Conservation (phyloP, 805 yeast genomes). For the Teunomyces gatunensis region DNA sequence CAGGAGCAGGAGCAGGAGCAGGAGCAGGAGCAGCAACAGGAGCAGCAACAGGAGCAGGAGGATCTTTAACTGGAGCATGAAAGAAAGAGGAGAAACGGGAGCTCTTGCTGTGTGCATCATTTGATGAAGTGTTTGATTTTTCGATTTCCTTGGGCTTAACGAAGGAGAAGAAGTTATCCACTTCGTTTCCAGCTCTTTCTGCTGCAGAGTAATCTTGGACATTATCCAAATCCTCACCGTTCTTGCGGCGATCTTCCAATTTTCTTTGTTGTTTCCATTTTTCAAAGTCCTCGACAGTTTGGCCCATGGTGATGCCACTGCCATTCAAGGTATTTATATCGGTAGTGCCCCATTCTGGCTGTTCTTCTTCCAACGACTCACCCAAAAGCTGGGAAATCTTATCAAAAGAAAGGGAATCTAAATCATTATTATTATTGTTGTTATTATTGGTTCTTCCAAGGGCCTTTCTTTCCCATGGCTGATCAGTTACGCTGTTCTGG, state of each 20-base stretch:
- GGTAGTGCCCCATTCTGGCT: conserved; percentile 41
- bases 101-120: conserved; percentile 24
- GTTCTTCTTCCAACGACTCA: conserved; percentile 31
- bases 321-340: conserved; percentile 21
- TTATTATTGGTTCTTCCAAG: conserved; percentile 15
- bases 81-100: conserved; percentile 39
- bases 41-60: neutral
- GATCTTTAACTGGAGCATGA: conserved; percentile 6
- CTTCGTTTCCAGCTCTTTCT: conserved; percentile 34
- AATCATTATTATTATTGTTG: conserved; percentile 17
- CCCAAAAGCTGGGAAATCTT: conserved; percentile 36
- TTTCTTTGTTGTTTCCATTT: conserved; percentile 56
- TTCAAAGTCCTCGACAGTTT: conserved; percentile 57
- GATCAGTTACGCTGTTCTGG: conserved; percentile 8
- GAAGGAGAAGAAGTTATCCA: conserved; percentile 43
- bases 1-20: neutral
- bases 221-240: conserved; percentile 23
- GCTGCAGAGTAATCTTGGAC: conserved; percentile 5
- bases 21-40: neutral
- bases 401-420: conserved; percentile 30
- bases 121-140: conserved; percentile 6
- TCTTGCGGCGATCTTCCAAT: conserved; percentile 46
- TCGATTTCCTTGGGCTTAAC: conserved; percentile 27
- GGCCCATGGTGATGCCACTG: conserved; percentile 38
- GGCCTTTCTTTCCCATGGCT: conserved; percentile 32